These are phyloP conservation scores for Nannochloris sp. DNA, from an alignment of 139 green algal genomes.

Conservation along the genomic window DNA sequence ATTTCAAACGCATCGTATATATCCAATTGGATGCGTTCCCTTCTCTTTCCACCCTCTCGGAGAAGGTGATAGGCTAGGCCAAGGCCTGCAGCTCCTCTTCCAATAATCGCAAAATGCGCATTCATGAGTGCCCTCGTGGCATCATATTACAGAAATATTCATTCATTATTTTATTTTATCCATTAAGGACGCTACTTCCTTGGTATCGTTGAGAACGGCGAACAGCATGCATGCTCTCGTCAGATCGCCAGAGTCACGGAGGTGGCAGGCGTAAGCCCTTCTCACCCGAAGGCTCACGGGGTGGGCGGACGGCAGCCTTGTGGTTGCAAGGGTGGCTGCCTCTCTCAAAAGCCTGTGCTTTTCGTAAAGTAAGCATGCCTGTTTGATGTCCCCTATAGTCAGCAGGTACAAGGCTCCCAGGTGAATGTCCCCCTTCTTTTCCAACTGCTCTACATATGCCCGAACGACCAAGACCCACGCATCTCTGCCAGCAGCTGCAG, in stretches of 20 bases:
- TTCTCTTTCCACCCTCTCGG: not conserved
- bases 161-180: too few relatives aligned
- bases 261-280: slow-evolving; percentile 9
- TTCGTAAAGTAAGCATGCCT: slow-evolving; percentile 12
- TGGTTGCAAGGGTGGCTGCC: slow-evolving; percentile 9
- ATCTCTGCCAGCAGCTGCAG: slow-evolving; percentile 17
- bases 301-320: slow-evolving; percentile 15
- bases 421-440: slow-evolving; percentile 15
- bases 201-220: too few relatives aligned
- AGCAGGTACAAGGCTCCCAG: slow-evolving; percentile 19
- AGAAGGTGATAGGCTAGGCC: slow-evolving; percentile 61
- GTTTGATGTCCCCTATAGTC: slow-evolving; percentile 11
- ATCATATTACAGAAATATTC: not conserved
- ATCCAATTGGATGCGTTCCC: slow-evolving; percentile 38
- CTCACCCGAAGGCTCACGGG: slow-evolving; percentile 12
- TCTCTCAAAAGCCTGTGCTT: slow-evolving; percentile 18
- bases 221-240: slow-evolving; percentile 6
- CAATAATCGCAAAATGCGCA: slow-evolving; percentile 55
- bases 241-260: slow-evolving; percentile 3
- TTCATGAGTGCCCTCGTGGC: not conserved
- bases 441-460: slow-evolving; percentile 19
- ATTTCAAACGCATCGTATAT: slow-evolving; percentile 71
- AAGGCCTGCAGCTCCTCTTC: slow-evolving; percentile 70
- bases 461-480: slow-evolving; percentile 16
- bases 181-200: too few relatives aligned